Conservation (phyloP, 257 asterid species). For the Echites panduratus region DNA sequence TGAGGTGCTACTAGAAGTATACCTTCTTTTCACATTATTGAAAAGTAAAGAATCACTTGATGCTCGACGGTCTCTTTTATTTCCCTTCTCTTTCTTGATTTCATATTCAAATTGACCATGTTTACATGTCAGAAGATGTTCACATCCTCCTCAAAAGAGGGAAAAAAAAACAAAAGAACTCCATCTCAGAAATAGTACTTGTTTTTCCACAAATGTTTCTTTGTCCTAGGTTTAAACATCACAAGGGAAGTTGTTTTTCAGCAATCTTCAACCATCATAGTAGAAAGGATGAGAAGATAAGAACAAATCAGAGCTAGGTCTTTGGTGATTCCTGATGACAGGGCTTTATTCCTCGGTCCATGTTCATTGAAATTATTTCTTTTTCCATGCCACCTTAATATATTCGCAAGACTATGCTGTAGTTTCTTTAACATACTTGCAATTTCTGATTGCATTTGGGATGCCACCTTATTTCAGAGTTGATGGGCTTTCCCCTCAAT, state of each 20-base stretch:
- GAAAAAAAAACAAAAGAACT: not conserved
- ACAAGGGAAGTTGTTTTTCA: not conserved
- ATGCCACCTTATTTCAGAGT: not conserved
- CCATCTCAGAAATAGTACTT: not conserved
- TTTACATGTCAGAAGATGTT: not conserved
- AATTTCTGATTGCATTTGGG: not conserved
- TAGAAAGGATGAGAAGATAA: not conserved
- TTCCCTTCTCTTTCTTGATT: not conserved
- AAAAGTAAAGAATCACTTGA: not conserved
- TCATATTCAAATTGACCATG: not conserved
- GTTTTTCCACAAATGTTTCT: not conserved
- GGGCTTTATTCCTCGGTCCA: not conserved
- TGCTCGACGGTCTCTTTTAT: not conserved
- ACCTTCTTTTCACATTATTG: not conserved
- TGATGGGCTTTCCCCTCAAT: not conserved
- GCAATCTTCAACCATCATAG: not conserved
- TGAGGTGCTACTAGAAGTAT: constrained; percentile 9
- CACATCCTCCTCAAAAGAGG: not conserved
- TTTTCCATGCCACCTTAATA: not conserved
- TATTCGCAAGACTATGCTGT: not conserved
- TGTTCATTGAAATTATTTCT: not conserved
- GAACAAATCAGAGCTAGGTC: not conserved
- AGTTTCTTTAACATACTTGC: not conserved
- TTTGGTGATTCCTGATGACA: constrained; percentile 1
- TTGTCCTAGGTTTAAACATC: not conserved